Base-by-base conservation (phyloP, 495 filamentous ascomycete species). In the Tuber brumale region DNA sequence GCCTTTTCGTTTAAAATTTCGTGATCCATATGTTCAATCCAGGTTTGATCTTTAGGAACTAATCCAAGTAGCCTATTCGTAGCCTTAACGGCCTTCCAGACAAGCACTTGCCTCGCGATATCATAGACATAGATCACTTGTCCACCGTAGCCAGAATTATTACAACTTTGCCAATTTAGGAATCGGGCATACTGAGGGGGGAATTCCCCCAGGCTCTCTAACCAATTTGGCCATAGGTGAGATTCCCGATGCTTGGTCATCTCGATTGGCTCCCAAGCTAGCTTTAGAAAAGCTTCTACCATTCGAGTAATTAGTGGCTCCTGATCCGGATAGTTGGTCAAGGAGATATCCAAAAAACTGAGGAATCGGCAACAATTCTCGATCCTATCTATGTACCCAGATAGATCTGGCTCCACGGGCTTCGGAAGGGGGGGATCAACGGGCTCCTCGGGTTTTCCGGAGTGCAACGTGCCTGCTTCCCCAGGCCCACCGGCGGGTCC, bases 341-440 rank as follows among this genome's bases (percentile, higher is more conserved):
- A 66, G 27, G 27, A 66, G 27, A 5, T 31, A 31, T 27, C 57
- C 27, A 66, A 16, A 12, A 66, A 66, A 66, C 31, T 12, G 31
- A 66, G 57, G 57, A 66, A 66, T 35, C 31, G 57, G 57, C 57
- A 66, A 31, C 57, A 66, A 18, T 66, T 66, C 57, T n/a, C n/a
- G 27, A 66, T 31, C 57, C 27, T 66, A 7, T 66, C 57, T 31
- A 31, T 27, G 27, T 31, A 35, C 14, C 6, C 31, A 66, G 27
- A 66, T 1, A 66, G 12, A n/a, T 66, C 57, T 16, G 57, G 57
- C n/a, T 66, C 57, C 6, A 31, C 3, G 3, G 8, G n/a, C n/a
- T 7, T 23, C 10, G 12, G 9, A 10, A 9, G 8, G n/a, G 9
- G 23, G 4, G 51, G n/a, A 31, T 31, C 12, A 6, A 7, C 27